phyloP scores from a whole-genome alignment of 2,329 filamentous ascomycete genomes.

The Aspergillus puulaauensis region DNA sequence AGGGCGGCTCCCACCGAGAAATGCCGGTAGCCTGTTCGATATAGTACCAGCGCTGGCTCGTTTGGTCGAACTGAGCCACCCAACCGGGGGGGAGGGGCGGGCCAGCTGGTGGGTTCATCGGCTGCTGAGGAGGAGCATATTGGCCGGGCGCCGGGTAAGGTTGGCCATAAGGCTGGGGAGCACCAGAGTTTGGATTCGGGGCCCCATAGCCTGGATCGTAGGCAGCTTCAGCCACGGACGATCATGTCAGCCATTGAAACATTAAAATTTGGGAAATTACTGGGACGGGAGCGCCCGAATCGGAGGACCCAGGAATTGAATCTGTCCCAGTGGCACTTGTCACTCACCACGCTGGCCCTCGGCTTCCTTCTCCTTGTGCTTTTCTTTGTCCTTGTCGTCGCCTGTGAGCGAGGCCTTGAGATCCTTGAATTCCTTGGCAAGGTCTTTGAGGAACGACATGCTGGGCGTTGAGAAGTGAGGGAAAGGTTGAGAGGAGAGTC shows the following conservation, averaged over 20 bases:
- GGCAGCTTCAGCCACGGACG: slow-evolving; percentile 1
- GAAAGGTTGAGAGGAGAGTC: neutral
- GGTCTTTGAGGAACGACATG: slow-evolving; percentile 4
- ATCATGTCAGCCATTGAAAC: neutral
- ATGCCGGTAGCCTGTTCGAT: slow-evolving; percentile 7
- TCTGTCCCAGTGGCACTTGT: no score
- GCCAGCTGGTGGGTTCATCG: neutral
- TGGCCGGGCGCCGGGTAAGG: neutral
- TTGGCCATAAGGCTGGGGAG: neutral
- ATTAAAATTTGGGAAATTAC: no score
- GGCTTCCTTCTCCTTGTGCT: neutral
- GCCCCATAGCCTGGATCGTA: neutral
- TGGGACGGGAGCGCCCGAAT: no score
- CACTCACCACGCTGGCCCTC: neutral
- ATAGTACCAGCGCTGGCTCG: slow-evolving; percentile 4
- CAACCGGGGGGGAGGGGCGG: slow-evolving; percentile 6
- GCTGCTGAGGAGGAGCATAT: neutral
- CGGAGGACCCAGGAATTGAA: no score
- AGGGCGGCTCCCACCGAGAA: slow-evolving; percentile 5
- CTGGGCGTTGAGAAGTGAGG: neutral
- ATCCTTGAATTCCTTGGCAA: slow-evolving; percentile 9
- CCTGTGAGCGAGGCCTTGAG: slow-evolving; percentile 2
- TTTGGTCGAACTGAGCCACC: slow-evolving; percentile 7
- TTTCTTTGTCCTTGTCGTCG: neutral
- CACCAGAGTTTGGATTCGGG: neutral